Conservation (phyloP, 164 flowering plant species). For the Vitis rupestris region DNA sequence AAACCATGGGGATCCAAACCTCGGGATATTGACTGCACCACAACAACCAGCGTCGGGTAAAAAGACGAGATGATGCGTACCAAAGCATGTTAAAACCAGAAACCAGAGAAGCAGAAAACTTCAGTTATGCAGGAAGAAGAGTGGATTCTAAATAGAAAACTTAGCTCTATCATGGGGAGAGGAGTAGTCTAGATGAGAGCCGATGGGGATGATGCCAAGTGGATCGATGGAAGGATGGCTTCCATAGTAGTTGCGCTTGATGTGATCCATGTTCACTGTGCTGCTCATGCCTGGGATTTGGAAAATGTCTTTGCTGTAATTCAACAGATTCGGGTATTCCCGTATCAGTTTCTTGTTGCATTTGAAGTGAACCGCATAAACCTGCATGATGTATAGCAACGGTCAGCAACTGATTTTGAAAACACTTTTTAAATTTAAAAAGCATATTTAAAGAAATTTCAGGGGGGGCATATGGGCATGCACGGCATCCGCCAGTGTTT, state of each 20-base stretch:
- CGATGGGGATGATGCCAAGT: slow-evolving; percentile 72
- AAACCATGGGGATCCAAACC: too few relatives aligned
- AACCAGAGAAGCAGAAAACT: too few relatives aligned
- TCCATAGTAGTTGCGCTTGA: slow-evolving; percentile 86
- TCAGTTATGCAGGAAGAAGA: too few relatives aligned
- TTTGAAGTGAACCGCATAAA: slow-evolving; percentile 94
- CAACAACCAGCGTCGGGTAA: too few relatives aligned
- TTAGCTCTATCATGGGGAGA: slow-evolving; percentile 75
- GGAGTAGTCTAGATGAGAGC: slow-evolving; percentile 66
- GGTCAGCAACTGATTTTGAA: too few relatives aligned
- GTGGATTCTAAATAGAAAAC: slow-evolving; percentile 34
- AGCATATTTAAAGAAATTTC: too few relatives aligned
- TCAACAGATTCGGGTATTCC: slow-evolving; percentile 85
- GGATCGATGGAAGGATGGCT: slow-evolving; percentile 92
- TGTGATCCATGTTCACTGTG: slow-evolving; percentile 87
- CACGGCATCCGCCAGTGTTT: too few relatives aligned
- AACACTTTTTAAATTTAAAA: too few relatives aligned
- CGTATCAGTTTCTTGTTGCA: slow-evolving; percentile 85
- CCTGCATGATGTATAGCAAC: slow-evolving; percentile 35
- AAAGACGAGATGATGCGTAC: too few relatives aligned
- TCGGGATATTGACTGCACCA: too few relatives aligned
- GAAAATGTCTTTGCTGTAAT: slow-evolving; percentile 81
- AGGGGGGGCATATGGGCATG: too few relatives aligned
- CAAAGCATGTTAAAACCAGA: too few relatives aligned
- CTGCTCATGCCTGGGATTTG: slow-evolving; percentile 79